Evolutionary conservation across 306 rosid genomes (phyloP).

Genomic region (Cucumis hystrix): DNA sequence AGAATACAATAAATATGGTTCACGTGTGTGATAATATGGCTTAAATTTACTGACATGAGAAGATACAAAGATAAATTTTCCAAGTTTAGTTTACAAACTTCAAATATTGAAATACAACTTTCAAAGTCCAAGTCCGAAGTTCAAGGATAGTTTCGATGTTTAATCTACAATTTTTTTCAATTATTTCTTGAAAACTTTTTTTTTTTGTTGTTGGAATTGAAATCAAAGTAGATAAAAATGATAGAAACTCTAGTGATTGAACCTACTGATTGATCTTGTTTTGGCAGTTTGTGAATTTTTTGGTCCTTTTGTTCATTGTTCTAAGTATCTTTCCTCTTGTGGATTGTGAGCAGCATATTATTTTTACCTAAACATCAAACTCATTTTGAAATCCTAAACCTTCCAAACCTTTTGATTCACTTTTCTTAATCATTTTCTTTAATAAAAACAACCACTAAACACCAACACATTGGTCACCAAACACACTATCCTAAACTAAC

Average conservation of each 20-base stretch:
- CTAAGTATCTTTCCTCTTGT: neutral
- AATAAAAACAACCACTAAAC: neutral
- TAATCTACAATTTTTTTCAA: no score
- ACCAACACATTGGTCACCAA: neutral
- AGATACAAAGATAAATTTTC: no score
- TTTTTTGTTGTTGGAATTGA: no score
- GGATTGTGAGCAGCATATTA: neutral
- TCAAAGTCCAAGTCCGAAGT: no score
- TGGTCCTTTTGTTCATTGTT: neutral
- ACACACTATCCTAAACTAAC: neutral
- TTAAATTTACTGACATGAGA: no score
- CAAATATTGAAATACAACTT: no score
- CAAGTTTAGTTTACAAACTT: no score
- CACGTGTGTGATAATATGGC: no score
- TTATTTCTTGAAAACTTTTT: no score
- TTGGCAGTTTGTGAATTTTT: neutral
- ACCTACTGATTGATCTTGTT: neutral
- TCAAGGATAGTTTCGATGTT: no score
- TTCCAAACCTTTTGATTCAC: neutral
- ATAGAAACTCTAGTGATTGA: neutral
- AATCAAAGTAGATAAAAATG: no score
- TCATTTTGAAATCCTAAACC: neutral
- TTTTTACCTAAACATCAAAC: neutral
- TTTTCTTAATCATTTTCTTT: neutral
- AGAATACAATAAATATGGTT: no score